Base-by-base conservation (phyloP, 2,329 filamentous ascomycete genomes). In the Basipetospora chlamydospora region DNA sequence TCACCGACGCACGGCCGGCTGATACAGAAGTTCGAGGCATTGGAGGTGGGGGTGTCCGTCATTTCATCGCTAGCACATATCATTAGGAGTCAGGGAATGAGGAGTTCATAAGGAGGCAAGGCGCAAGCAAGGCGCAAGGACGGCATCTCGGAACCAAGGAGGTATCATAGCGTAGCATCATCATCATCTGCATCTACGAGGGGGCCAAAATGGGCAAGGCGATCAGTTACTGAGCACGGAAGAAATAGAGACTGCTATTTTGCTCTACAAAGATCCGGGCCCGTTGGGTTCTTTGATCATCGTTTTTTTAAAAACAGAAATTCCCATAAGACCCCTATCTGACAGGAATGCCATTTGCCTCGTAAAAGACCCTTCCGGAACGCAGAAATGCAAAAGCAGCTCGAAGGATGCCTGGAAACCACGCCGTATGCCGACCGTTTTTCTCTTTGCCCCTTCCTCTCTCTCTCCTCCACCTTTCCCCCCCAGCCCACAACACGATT, bases 401-500 rank as follows among this genome's bases (percentile, higher is more conserved):
- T 35, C 31, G 32, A 39, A 39, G 33, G 30, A 39, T 38, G 35
- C 35, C 35, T 31, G 35, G 22, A 23, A 31, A 32, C 35, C 23
- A 38, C 35, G 35, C 35, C 35, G 35, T 6, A 32, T 30, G 35
- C 35, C 35, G 26, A 31, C 35, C 35, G 25, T 17, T 32, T 20
- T 32, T 18, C 21, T 22, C 10, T 18, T 32, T 21, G 20, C 17
- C 16, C 10, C 29, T 12, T 11, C 21, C 21, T 28, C 9, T 16
- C 7, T 23, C 30, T 16, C 23, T 20, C 12, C 11, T 21, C 9
- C 20, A 12, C 29, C 10, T 18, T 6, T 12, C 7, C 29, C 29
- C 16, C 29, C 11, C 29, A 17, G 17, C 22, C 26, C 13, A 15
- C n/a, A 8, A 28, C 29, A 34, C 31, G 58, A 52, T 87, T 87